phyloP scores from a whole-genome alignment of 176 grass and related monocot species.

The Aechmea fasciata region DNA sequence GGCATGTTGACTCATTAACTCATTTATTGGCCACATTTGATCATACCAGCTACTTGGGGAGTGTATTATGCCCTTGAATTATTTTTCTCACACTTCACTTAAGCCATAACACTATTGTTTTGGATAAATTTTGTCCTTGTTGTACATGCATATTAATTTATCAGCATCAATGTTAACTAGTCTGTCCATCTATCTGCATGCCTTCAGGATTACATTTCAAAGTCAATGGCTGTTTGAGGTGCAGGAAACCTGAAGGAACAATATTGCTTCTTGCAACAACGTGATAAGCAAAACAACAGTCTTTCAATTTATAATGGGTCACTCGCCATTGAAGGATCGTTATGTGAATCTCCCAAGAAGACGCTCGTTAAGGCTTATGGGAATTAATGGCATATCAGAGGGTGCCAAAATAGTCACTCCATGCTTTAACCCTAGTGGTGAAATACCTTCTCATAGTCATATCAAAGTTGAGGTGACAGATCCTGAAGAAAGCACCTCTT shows the following conservation, averaged over 20 bases:
- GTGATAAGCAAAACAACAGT: background rate
- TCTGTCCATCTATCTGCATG: background rate
- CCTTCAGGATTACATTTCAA: background rate
- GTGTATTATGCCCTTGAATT: no score
- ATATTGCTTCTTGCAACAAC: background rate
- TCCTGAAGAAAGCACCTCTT: conserved; percentile 25
- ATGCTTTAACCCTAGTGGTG: background rate
- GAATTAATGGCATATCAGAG: conserved; percentile 11
- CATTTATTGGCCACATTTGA: no score
- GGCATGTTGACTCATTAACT: no score
- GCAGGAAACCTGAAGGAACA: background rate
- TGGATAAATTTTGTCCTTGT: background rate
- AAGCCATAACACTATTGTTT: background rate
- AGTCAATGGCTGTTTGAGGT: background rate
- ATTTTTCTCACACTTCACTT: background rate
- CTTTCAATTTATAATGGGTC: conserved; percentile 20
- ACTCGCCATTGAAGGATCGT: background rate
- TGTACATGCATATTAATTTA: background rate
- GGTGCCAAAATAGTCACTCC: conserved; percentile 6
- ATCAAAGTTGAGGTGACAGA: conserved; percentile 40
- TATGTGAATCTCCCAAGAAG: conserved; percentile 7
- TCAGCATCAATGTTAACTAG: background rate
- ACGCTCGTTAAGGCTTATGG: conserved; percentile 34
- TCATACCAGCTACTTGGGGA: no score
- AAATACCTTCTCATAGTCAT: conserved; percentile 9